Conservation (phyloP, 148 eudicot genomes). For the Cornus florida region DNA sequence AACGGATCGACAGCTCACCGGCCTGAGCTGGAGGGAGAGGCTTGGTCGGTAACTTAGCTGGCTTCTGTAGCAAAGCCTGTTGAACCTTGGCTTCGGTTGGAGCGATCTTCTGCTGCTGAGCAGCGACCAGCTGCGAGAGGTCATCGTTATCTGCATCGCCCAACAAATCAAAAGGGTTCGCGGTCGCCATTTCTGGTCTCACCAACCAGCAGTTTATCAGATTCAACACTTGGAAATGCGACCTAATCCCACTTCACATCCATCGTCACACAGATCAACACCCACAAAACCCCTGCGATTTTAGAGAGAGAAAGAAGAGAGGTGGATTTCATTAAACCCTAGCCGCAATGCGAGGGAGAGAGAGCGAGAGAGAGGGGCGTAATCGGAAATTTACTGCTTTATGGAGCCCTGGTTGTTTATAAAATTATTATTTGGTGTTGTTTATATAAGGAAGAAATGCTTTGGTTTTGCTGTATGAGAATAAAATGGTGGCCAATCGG, state of each 20-base stretch:
- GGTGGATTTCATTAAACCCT: slow-evolving; percentile 36
- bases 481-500: too few relatives aligned
- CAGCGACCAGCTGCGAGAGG: slow-evolving; percentile 48
- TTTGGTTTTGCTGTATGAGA: too few relatives aligned
- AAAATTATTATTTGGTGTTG: too few relatives aligned
- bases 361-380: neutral
- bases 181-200: slow-evolving; percentile 42
- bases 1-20: slow-evolving; percentile 37
- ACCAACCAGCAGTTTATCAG: neutral
- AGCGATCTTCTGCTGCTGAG: slow-evolving; percentile 43
- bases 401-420: neutral
- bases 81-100: slow-evolving; percentile 17
- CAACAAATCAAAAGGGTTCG: slow-evolving; percentile 79
- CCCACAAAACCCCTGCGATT: too few relatives aligned
- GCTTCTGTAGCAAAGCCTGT: slow-evolving; percentile 10
- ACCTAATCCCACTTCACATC: slow-evolving; percentile 7
- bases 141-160: slow-evolving; percentile 71
- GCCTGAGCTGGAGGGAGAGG: slow-evolving; percentile 76
- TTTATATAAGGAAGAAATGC: too few relatives aligned
- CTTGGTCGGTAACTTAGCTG: slow-evolving; percentile 57
- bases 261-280: slow-evolving; percentile 11
- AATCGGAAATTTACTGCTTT: slow-evolving; percentile 2
- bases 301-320: slow-evolving; percentile 2
- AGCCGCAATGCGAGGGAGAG: slow-evolving; percentile 38
- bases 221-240: neutral